A percentile compares a stretch with the other conserved stretches of the same genome.
Conservation (phyloP, 257 asterid species). For the Nemophila menziesii region DNA sequence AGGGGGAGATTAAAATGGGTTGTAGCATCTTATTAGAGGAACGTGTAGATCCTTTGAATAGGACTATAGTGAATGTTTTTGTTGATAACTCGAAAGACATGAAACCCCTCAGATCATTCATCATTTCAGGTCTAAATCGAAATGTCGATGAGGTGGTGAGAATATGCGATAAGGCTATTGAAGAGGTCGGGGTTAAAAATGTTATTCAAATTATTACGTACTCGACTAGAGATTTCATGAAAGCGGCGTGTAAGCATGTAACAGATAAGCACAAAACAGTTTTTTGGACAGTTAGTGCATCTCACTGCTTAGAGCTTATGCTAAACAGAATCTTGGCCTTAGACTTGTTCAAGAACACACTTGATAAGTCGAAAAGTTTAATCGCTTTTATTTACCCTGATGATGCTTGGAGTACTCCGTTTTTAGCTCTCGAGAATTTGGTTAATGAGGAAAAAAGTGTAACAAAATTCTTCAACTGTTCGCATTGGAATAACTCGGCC, state of each 20-base stretch:
- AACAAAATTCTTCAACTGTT: slow-evolving; percentile 18
- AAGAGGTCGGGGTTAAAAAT: slow-evolving; percentile 35
- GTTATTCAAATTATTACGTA: slow-evolving; percentile 42
- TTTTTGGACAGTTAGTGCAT: slow-evolving; percentile 52
- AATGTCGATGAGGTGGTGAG: slow-evolving; percentile 17
- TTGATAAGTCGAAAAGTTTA: slow-evolving; percentile 36
- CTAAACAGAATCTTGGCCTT: slow-evolving; percentile 27
- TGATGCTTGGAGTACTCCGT: slow-evolving; percentile 21
- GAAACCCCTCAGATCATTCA: slow-evolving; percentile 30
- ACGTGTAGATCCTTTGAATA: too few relatives aligned
- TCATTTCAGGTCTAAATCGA: slow-evolving; percentile 19
- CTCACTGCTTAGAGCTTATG: slow-evolving; percentile 50
- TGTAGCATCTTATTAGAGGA: too few relatives aligned
- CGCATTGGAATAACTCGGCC: slow-evolving; percentile 13
- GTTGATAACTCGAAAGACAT: slow-evolving; percentile 44
- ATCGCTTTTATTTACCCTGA: slow-evolving; percentile 23
- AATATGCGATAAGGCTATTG: slow-evolving; percentile 21
- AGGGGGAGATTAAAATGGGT: too few relatives aligned
- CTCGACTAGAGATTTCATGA: slow-evolving; percentile 38
- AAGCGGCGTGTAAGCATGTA: slow-evolving; percentile 30
- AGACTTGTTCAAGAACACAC: slow-evolving; percentile 16
- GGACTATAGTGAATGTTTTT: too few relatives aligned
- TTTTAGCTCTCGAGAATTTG: slow-evolving; percentile 41
- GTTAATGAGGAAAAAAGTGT: slow-evolving; percentile 20
- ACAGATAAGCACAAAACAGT: slow-evolving; percentile 23